phyloP scores from a whole-genome alignment of 345 rosid species.

The Aurinia saxatilis region DNA sequence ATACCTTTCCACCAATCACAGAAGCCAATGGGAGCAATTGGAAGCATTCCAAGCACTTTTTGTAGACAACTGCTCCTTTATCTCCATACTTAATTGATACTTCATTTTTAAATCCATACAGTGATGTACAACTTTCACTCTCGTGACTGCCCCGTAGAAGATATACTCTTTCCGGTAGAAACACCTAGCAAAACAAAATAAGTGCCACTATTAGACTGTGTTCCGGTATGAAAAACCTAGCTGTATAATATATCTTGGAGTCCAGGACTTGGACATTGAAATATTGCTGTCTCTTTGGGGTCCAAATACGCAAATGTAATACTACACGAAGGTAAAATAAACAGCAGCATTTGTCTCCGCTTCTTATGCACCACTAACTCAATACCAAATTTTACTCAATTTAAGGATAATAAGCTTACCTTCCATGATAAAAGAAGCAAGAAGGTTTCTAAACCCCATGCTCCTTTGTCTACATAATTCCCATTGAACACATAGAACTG shows the following conservation, averaged over 20 bases:
- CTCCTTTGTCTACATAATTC: slow-evolving; percentile 31
- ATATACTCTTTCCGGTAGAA: slow-evolving; percentile 27
- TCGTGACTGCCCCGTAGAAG: slow-evolving; percentile 33
- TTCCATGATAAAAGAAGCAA: slow-evolving; percentile 32
- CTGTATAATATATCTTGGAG: neutral
- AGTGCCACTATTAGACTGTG: neutral
- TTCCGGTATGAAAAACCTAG: neutral
- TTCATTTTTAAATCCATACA: slow-evolving; percentile 31
- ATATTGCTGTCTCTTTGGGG: neutral
- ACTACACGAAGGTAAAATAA: too few species aligned
- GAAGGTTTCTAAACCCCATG: slow-evolving; percentile 33
- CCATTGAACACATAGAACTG: slow-evolving; percentile 34
- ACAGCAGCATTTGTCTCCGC: neutral
- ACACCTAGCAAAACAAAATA: slow-evolving; percentile 16
- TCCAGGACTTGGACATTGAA: neutral
- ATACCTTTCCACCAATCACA: slow-evolving; percentile 31
- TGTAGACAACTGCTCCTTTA: slow-evolving; percentile 31
- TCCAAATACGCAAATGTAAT: too few species aligned
- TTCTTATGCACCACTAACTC: neutral
- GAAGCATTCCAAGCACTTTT: slow-evolving; percentile 30
- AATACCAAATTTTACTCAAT: neutral
- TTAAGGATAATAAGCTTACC: slow-evolving; percentile 12
- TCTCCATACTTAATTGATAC: slow-evolving; percentile 30
- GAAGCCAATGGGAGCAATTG: slow-evolving; percentile 33
- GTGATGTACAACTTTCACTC: slow-evolving; percentile 26